phyloP scores from a whole-genome alignment of 805 yeast species.

The Nakazawaea holstii region DNA sequence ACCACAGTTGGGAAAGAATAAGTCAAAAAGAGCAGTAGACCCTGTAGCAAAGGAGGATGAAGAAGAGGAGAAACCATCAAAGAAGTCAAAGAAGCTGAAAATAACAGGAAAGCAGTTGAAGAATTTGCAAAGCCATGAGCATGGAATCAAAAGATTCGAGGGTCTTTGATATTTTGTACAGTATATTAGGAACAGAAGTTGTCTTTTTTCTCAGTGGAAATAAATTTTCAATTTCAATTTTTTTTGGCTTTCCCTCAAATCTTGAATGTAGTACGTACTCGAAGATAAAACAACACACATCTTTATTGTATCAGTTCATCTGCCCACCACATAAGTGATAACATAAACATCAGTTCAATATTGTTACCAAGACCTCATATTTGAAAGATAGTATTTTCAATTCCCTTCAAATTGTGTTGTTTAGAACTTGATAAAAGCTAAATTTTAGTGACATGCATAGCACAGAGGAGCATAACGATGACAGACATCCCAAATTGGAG shows the following conservation, averaged over 20 bases:
- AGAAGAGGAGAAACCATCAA: slow-evolving; percentile 11
- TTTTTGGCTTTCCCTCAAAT: too few species aligned
- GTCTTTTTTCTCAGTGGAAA: not conserved
- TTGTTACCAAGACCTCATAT: too few species aligned
- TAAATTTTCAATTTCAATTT: too few species aligned
- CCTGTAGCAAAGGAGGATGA: slow-evolving; percentile 16
- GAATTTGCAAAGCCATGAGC: slow-evolving; percentile 48
- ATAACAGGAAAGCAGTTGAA: slow-evolving; percentile 39
- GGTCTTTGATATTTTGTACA: slow-evolving; percentile 32
- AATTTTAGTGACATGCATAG: not conserved
- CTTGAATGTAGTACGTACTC: too few species aligned
- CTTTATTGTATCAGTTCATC: too few species aligned
- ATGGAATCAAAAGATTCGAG: slow-evolving; percentile 62
- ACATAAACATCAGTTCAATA: too few species aligned
- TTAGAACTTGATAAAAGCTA: too few species aligned
- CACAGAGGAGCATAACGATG: not conserved
- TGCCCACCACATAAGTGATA: too few species aligned
- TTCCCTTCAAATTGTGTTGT: too few species aligned
- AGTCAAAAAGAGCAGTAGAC: slow-evolving; percentile 15
- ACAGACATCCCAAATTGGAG: not conserved
- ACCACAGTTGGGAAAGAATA: slow-evolving; percentile 11
- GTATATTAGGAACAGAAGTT: not conserved
- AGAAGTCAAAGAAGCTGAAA: slow-evolving; percentile 29
- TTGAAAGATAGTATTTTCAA: too few species aligned
- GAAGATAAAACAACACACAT: too few species aligned